phyloP scores from a whole-genome alignment of 2,329 filamentous ascomycete genomes.

The Microdochium trichocladiopsis region DNA sequence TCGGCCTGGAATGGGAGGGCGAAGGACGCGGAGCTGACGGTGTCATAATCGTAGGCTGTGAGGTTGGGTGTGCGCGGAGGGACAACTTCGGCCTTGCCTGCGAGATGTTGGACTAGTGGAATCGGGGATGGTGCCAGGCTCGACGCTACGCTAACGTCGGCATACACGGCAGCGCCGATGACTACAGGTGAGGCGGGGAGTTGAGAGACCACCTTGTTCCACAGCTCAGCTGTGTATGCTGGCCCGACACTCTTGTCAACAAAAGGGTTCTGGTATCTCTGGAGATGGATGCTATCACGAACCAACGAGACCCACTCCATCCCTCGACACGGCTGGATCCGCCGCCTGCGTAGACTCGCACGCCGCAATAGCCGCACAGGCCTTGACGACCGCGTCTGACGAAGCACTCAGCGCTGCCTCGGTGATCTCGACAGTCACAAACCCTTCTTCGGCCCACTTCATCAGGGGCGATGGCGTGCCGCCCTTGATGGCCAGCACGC shows the following conservation, averaged over 20 bases:
- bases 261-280: too few relatives aligned
- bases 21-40: constrained; percentile 28
- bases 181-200: not conserved
- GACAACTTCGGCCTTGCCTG: constrained; percentile 7
- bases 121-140: constrained; percentile 5
- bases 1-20: constrained; percentile 29
- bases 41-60: constrained; percentile 24
- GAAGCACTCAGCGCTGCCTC: not conserved
- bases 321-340: not conserved
- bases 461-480: constrained; percentile 16
- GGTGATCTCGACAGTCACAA: constrained; percentile 15
- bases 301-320: not conserved
- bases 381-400: not conserved
- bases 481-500: constrained; percentile 3
- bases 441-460: constrained; percentile 30
- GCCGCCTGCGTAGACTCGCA: not conserved
- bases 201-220: not conserved
- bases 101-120: constrained; percentile 15
- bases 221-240: not conserved
- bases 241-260: too few relatives aligned
- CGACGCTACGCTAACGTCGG: constrained; percentile 15
- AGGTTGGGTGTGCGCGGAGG: constrained; percentile 5
- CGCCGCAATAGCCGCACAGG: not conserved
- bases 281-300: too few relatives aligned
- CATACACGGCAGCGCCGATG: not conserved